A percentile compares a stretch with the other conserved stretches of the same genome.
Evolutionary conservation across 495 filamentous ascomycete species (phyloP).

Genomic region (Lophiotrema nucula): DNA sequence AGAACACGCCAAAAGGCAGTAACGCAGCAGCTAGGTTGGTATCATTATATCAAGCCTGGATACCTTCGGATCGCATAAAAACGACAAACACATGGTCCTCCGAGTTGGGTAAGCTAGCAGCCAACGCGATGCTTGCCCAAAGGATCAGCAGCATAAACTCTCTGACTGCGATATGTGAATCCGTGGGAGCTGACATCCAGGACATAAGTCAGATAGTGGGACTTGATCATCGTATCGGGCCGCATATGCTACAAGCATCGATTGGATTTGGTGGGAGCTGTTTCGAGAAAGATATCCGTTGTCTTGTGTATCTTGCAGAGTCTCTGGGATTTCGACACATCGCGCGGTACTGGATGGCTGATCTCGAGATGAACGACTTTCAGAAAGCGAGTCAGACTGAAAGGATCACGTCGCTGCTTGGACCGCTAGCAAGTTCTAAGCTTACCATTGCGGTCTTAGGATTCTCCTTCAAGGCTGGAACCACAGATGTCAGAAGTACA

Average conservation of each 20-base stretch:
- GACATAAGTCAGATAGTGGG: slow-evolving; percentile 71
- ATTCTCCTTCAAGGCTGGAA: neutral
- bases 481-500: neutral
- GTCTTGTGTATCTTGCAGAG: neutral
- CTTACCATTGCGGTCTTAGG: neutral
- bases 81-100: slow-evolving; percentile 77
- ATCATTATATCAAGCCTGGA: neutral
- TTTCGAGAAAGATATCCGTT: neutral
- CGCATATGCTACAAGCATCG: slow-evolving; percentile 72
- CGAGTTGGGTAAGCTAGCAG: slow-evolving; percentile 75
- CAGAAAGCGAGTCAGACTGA: neutral
- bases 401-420: neutral
- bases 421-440: neutral
- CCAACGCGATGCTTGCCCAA: slow-evolving; percentile 80
- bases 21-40: slow-evolving; percentile 53
- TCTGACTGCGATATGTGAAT: slow-evolving; percentile 58
- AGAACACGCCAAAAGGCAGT: slow-evolving; percentile 53
- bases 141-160: slow-evolving; percentile 83
- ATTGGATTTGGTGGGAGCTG: slow-evolving; percentile 57
- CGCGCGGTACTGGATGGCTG: neutral
- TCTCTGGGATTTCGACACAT: neutral
- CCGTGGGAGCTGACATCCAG: slow-evolving; percentile 71
- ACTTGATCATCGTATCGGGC: slow-evolving; percentile 67
- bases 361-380: neutral
- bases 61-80: neutral